Percentiles rank a stretch among this genome's conserved stretches.
Evolutionary conservation across 768 basidiomycete genomes (phyloP).

Genomic region (Boletellus ananiceps): DNA sequence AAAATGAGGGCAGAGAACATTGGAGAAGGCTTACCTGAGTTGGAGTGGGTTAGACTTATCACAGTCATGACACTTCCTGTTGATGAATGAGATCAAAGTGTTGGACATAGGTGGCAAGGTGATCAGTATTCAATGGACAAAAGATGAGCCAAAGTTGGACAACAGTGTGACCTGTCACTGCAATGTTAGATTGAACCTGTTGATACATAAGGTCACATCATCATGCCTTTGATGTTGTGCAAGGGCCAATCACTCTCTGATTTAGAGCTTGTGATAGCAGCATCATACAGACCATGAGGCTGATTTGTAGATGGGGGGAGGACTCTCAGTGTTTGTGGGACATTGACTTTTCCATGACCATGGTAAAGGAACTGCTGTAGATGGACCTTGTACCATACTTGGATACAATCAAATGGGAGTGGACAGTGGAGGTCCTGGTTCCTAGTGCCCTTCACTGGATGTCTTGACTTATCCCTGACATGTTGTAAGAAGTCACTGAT

Average conservation of each 20-base stretch:
- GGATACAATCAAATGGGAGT: constrained; percentile 1
- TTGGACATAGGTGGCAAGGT: not conserved
- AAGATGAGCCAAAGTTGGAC: not conserved
- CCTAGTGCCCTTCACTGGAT: not conserved
- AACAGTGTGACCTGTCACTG: not conserved
- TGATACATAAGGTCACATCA: not conserved
- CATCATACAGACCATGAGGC: not conserved
- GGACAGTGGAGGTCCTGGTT: not conserved
- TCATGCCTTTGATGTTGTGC: not conserved
- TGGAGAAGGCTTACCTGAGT: no score
- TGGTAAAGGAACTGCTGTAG: not conserved
- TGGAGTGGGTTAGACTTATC: no score
- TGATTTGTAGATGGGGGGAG: not conserved
- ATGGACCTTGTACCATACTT: not conserved
- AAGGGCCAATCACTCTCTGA: not conserved
- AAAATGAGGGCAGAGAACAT: no score
- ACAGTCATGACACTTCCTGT: no score
- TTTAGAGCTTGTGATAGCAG: not conserved
- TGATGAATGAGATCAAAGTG: no score
- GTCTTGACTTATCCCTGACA: not conserved
- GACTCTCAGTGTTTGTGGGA: not conserved
- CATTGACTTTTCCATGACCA: not conserved
- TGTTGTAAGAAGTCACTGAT: not conserved
- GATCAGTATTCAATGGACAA: not conserved
- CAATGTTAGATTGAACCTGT: not conserved